These are phyloP conservation scores for Plasmopara muralis DNA, from an alignment of 352 stramenopile species.

Conservation along the genomic window DNA sequence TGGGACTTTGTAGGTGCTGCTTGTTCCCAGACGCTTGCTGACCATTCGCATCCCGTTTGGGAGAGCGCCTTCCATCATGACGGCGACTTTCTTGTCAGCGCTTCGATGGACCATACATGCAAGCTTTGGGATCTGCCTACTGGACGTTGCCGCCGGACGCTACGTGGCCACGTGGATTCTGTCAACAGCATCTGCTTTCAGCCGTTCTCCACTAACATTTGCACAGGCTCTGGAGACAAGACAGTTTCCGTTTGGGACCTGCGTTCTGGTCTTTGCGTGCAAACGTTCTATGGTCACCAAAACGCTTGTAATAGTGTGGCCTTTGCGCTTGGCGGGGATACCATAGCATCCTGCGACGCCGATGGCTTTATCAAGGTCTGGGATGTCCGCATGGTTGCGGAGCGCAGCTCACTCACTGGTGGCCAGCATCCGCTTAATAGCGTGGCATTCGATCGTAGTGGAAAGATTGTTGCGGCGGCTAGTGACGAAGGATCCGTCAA, in stretches of 20 bases:
- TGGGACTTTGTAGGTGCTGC: conserved; percentile 90
- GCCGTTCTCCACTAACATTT: conserved; percentile 90
- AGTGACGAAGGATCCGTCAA: conserved; percentile 90
- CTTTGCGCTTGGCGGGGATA: conserved; percentile 83
- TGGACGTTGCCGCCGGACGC: conserved; percentile 86
- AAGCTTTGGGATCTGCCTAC: conserved; percentile 90
- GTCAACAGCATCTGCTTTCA: conserved; percentile 93
- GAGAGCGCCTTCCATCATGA: conserved; percentile 90
- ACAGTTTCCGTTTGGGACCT: conserved; percentile 94
- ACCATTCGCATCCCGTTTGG: conserved; percentile 93
- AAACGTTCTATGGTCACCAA: conserved; percentile 94
- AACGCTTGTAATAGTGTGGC: conserved; percentile 90
- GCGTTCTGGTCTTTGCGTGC: conserved; percentile 84
- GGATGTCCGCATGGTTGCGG: conserved; percentile 93
- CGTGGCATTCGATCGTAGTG: conserved; percentile 87
- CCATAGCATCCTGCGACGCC: conserved; percentile 89
- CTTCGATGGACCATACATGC: conserved; percentile 93
- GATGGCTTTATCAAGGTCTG: conserved; percentile 93
- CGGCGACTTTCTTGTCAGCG: conserved; percentile 88
- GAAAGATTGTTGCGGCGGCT: conserved; percentile 72
- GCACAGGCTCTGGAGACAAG: conserved; percentile 91
- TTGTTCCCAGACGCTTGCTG: conserved; percentile 85
- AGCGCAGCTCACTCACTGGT: conserved; percentile 80
- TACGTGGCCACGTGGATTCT: conserved; percentile 92
- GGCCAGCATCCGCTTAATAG: conserved; percentile 88